Evolutionary conservation across 2,329 filamentous ascomycete genomes (phyloP), one percentile per base, ranked within the genome.

Genomic region (Aspergillus brunneoviolaceus): DNA sequence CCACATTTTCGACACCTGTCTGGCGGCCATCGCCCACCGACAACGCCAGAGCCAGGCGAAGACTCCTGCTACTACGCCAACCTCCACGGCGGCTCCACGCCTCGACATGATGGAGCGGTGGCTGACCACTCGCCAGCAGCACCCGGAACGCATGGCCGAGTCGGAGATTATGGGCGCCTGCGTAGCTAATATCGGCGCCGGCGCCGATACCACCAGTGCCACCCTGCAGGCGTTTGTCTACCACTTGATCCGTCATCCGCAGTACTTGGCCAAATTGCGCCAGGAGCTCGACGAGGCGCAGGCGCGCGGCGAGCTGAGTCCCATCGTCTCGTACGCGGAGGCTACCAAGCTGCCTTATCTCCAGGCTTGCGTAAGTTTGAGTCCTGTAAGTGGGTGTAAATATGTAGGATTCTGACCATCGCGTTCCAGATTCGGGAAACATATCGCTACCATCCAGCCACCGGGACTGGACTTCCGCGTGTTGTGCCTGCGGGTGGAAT

Each of bases 211-310:
- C 2, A 72, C 74, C 10, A 73, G 70, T 49, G 69, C 73, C 0
- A 72, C 72, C 1, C 62, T 75, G 6, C 74, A 77, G 49, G 69
- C 70, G 1, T 70, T 78, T 21, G 61, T 77, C 23, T 79, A 79
- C 58, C 67, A 70, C 35, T 42, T 80, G 16, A 58, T 79, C 3
- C 59, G 63, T 5, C 63, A 75, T 48, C 65, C 68, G 5, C 19
- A 64, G 21, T 57, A 63, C 51, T 27, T 69, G 27, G 27, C 27
- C 27, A 29, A 9, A 9, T 9, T 29, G 27, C 27, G 27, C 7
- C 7, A 29, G 27, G 69, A 74, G 51, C 61, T 73, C 5, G 65
- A 71, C 49, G 57, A 59, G 21, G 69, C 69, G 3, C 56, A 67
- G n/a, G 48, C 31, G 2, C 51, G 60, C 1, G 68, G 63, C 2